Evolutionary conservation across 352 stramenopile species (phyloP), one percentile per base, ranked within the genome.

Genomic region (Pythium dissimile): DNA sequence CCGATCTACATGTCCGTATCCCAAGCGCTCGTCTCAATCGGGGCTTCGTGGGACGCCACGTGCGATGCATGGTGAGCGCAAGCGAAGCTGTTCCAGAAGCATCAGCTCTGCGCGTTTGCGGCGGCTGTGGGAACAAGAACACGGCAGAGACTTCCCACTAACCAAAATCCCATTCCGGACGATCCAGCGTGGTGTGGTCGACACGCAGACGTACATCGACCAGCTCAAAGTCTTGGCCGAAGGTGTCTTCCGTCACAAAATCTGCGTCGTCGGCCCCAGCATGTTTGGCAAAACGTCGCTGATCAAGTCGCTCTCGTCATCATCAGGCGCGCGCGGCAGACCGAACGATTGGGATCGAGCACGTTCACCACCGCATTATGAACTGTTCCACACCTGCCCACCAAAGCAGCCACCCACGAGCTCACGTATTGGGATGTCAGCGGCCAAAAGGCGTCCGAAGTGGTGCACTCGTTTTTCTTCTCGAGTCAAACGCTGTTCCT

Each of bases 311-410:
- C 42, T 75, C 11, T 61, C 27, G 6, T 39, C 35, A 51, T 4
- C 44, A 24, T 1, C 44, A 69, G 0, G 45, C 62, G 26, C 32
- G 47, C 5, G 32, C 47, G 8, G 59, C 69, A 18, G 27, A 48
- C 11, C 67, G 63, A 1, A 75, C 64, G 1, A 62, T 75, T 21
- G 67, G 67, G 1, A 63, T 75, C 4, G 64, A 75, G 23, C 52
- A 71, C 13, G 62, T 75, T 24, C 16, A 31, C 2, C 59, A 47
- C 27, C 20, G 49, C 7, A 71, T 75, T 27, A 13, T n/a, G 0
- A 16, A 46, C 10, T 16, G 5, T 23, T 12, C 8, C 5, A 2
- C 20, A 20, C 7, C 20, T 2, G 35, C 3, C 21, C 18, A 15
- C 11, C n/a, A 1, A 0, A 52, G 42, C 13, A 49, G n/a, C n/a